Percentiles rank a stretch among this genome's conserved stretches.
Conservation (phyloP, 495 filamentous ascomycete genomes). For the Penicillium macrosclerotiorum region DNA sequence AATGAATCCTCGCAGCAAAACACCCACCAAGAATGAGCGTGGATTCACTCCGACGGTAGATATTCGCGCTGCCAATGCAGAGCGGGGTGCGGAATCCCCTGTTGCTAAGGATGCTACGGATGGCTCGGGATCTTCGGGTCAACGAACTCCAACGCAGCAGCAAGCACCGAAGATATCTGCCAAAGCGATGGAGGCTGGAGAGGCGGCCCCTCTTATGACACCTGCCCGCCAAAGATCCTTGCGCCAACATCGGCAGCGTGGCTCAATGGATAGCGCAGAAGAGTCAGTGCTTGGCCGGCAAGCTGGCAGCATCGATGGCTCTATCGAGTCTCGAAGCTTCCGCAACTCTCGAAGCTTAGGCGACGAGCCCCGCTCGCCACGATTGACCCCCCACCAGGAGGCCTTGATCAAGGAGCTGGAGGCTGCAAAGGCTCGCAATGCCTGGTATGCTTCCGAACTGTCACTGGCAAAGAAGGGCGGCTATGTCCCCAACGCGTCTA, state of each 20-base stretch:
- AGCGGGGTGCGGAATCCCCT: slow-evolving; percentile 55
- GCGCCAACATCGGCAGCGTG: slow-evolving; percentile 40
- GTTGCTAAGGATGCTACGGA: slow-evolving; percentile 52
- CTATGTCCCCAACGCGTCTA: slow-evolving; percentile 70
- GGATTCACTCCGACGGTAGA: slow-evolving; percentile 53
- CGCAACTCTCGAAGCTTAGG: slow-evolving; percentile 38
- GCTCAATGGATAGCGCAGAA: slow-evolving; percentile 46
- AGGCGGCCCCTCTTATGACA: slow-evolving; percentile 46
- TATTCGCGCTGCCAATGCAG: slow-evolving; percentile 39
- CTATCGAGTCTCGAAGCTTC: slow-evolving; percentile 38
- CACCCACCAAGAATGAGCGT: slow-evolving; percentile 54
- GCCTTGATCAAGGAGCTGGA: slow-evolving; percentile 79
- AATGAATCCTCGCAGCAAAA: slow-evolving; percentile 54
- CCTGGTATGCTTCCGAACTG: slow-evolving; percentile 95
- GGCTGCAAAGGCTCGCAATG: slow-evolving; percentile 75
- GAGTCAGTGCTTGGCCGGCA: slow-evolving; percentile 45
- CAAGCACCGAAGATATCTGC: slow-evolving; percentile 38
- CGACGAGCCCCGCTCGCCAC: slow-evolving; percentile 47
- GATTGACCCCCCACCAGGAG: slow-evolving; percentile 48
- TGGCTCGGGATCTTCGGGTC: slow-evolving; percentile 48
- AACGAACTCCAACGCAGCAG: slow-evolving; percentile 61
- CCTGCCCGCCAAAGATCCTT: slow-evolving; percentile 45
- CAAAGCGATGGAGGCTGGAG: slow-evolving; percentile 49
- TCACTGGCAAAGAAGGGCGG: slow-evolving; percentile 85
- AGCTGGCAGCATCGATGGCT: slow-evolving; percentile 40